Percentiles rank a stretch among this genome's conserved stretches.
phyloP scores from a whole-genome alignment of 805 yeast species.

The Torulaspora microellipsoides region DNA sequence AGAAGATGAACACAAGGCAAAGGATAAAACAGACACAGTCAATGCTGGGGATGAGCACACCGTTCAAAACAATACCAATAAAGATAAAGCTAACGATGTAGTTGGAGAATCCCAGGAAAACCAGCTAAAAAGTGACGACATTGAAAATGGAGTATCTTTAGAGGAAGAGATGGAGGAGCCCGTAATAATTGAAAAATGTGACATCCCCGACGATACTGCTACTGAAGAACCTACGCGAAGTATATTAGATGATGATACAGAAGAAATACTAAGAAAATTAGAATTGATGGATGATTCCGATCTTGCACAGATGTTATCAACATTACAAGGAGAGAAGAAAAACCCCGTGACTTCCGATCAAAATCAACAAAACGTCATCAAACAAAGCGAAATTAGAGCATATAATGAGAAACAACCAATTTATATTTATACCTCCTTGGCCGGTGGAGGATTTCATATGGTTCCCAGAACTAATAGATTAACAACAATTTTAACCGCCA shows the following conservation, averaged over 20 bases:
- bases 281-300: conserved; percentile 25
- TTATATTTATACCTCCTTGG: conserved; percentile 76
- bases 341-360: not conserved
- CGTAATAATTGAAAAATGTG: conserved; percentile 7
- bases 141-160: not conserved
- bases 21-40: not conserved
- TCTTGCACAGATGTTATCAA: conserved; percentile 14
- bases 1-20: not conserved
- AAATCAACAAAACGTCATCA: conserved; percentile 7
- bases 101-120: no score
- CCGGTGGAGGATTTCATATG: conserved; percentile 80
- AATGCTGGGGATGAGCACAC: no score
- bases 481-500: conserved; percentile 68
- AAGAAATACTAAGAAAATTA: conserved; percentile 28
- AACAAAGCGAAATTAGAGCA: conserved; percentile 17
- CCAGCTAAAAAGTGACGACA: no score
- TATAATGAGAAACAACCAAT: conserved; percentile 52
- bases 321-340: conserved; percentile 10
- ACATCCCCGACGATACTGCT: not conserved
- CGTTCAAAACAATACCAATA: no score
- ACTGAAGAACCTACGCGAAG: not conserved
- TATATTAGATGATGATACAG: conserved; percentile 24
- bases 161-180: not conserved
- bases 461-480: conserved; percentile 72
- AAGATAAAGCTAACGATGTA: no score